These are phyloP conservation scores for Prunus dulcis DNA, from an alignment of 306 rosid species.

Conservation along the genomic window DNA sequence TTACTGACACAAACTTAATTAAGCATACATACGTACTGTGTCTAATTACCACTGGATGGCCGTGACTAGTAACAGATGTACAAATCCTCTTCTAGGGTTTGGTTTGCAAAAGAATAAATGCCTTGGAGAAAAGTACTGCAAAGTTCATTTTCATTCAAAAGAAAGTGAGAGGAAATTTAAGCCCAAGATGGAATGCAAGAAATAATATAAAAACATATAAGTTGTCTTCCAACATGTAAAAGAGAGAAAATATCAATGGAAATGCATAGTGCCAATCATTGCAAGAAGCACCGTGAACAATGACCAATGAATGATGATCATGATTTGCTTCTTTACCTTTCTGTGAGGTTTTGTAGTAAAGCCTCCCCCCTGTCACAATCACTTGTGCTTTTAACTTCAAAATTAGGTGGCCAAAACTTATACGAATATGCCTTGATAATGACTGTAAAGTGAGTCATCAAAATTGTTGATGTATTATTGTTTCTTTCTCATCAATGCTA, in stretches of 20 bases:
- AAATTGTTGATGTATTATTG: not conserved
- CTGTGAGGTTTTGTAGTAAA: not conserved
- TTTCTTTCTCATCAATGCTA: not conserved
- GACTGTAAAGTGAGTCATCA: conserved; percentile 1
- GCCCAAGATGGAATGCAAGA: not conserved
- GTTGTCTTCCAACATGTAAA: not conserved
- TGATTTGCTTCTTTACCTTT: not conserved
- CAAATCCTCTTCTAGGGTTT: too few species aligned
- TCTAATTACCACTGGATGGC: too few species aligned
- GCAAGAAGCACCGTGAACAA: not conserved
- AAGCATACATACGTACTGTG: too few species aligned
- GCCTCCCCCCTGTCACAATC: not conserved
- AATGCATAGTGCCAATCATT: conserved; percentile 10
- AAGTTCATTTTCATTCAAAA: not conserved
- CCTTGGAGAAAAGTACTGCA: not conserved
- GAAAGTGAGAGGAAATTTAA: conserved; percentile 18
- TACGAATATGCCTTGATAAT: conserved; percentile 2
- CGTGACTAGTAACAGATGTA: too few species aligned
- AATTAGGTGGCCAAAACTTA: not conserved
- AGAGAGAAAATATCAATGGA: not conserved
- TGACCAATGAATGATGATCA: not conserved
- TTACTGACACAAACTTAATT: too few species aligned
- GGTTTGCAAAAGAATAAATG: too few species aligned
- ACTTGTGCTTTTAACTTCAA: not conserved
- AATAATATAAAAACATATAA: not conserved